Evolutionary conservation across 2,329 filamentous ascomycete species (phyloP), one percentile per base, ranked within the genome.

Genomic region (Intubia oerlemansii): DNA sequence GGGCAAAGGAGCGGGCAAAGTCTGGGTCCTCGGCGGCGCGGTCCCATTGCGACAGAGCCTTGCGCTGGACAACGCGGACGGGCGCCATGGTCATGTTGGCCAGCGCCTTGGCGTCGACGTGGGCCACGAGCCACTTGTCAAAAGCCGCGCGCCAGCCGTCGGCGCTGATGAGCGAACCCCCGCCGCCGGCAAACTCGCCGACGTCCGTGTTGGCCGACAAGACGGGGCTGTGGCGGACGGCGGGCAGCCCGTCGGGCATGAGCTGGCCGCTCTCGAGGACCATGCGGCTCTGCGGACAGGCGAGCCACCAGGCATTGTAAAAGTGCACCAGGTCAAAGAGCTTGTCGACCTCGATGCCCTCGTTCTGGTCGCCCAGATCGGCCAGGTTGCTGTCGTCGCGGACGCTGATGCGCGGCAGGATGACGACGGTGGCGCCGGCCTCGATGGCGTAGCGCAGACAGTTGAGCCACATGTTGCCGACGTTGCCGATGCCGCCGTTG

Each of bases 401-500:
- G 34, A 29, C 42, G 41, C 23, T 34, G 36, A 27, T 37, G 24
- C 19, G 37, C 21, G 35, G 44, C 31, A 30, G 32, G 8, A 27
- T 32, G n/a, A 33, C 34, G n/a, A 29, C 42, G 28, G 32, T 42
- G 28, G 26, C 33, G 26, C 35, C 35, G 4, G 35, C 37, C 32
- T 50, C 44, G 19, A 53, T 46, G 5, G 48, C 47, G 30, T 44
- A 49, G 29, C 47, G 42, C 7, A 52, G 31, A 35, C 50, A 53
- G 33, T 48, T 48, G 23, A 52, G 36, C 31, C 49, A 39, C 24
- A 46, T 44, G 32, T 49, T 47, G 28, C 46, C 41, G 8, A 50
- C 40, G 25, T 50, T 48, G 7, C 44, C 49, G 12, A 53, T 43
- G 3, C 47, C 50, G 10, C 50, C 51, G 9, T 45, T 43, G 11